phyloP scores from a whole-genome alignment of 192 early-diverging fungal genomes.

The Mortierella hygrophila region DNA sequence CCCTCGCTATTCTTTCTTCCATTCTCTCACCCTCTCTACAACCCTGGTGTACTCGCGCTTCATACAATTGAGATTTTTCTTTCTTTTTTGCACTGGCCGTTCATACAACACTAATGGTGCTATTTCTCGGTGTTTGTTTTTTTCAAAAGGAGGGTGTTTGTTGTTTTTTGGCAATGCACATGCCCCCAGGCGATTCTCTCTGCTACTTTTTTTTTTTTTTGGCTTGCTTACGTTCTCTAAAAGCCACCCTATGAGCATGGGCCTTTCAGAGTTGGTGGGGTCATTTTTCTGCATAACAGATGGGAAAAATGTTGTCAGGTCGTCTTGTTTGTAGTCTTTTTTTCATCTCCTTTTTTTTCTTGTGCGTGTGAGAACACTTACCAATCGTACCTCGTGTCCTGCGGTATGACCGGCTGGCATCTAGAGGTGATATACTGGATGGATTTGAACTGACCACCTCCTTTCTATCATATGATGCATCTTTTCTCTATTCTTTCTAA shows the following conservation, averaged over 20 bases:
- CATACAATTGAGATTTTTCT: background rate
- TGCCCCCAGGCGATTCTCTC: background rate
- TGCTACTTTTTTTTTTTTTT: background rate
- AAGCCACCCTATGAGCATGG: background rate
- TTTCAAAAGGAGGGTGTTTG: background rate
- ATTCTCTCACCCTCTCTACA: background rate
- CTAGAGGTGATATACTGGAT: background rate
- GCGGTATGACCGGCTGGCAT: background rate
- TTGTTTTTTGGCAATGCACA: background rate
- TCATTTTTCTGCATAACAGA: background rate
- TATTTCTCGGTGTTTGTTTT: background rate
- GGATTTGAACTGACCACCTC: background rate
- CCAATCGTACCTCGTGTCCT: constrained; percentile 4
- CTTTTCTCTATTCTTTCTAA: background rate
- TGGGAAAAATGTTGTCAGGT: constrained; percentile 1
- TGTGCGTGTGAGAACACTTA: background rate
- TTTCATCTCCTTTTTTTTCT: background rate
- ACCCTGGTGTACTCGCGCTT: background rate
- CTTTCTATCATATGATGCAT: constrained; percentile 12
- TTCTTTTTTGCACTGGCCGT: background rate
- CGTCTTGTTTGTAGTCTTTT: background rate
- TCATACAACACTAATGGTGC: background rate
- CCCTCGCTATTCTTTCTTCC: background rate
- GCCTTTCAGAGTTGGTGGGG: background rate
- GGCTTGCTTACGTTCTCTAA: background rate